phyloP scores from a whole-genome alignment of 371 early-diverging fungal species.

The Actinomortierella wolfii region DNA sequence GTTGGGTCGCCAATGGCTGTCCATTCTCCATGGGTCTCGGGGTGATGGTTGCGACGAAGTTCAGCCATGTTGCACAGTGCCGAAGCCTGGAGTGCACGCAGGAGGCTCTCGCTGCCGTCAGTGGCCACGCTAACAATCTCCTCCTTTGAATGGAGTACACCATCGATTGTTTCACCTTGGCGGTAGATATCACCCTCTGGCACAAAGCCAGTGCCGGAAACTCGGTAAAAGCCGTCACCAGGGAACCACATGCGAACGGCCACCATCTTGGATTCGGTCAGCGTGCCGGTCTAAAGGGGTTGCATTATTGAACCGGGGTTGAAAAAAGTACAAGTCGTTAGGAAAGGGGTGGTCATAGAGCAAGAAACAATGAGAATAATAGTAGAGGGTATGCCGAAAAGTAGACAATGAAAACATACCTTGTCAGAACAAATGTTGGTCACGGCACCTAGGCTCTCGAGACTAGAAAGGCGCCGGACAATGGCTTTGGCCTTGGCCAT shows the following conservation, averaged over 20 bases:
- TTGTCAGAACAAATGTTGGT: conserved; percentile 96
- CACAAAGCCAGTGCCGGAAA: conserved; percentile 66
- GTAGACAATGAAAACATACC: conserved; percentile 14
- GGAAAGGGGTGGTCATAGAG: too few relatives aligned
- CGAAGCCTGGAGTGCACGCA: conserved; percentile 46
- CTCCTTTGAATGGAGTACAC: background rate
- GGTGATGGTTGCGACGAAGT: conserved; percentile 49
- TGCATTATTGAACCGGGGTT: background rate
- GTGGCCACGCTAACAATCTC: background rate
- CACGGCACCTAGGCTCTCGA: conserved; percentile 91
- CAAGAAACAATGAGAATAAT: background rate
- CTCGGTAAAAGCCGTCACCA: conserved; percentile 60
- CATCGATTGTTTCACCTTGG: conserved; percentile 12
- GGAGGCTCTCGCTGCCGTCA: conserved; percentile 6
- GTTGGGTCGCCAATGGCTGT: conserved; percentile 83
- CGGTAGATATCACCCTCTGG: conserved; percentile 65
- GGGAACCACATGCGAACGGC: conserved; percentile 75
- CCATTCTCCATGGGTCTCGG: conserved; percentile 64
- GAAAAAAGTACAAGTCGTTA: background rate
- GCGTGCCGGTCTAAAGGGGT: conserved; percentile 48
- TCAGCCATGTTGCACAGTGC: conserved; percentile 79
- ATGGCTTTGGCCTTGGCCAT: conserved; percentile 90
- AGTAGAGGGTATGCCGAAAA: background rate
- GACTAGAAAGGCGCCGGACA: conserved; percentile 85
- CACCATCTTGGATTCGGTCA: conserved; percentile 73